These are phyloP conservation scores for Eucalyptus cloeziana DNA, from an alignment of 345 rosid genomes.

Conservation along the genomic window DNA sequence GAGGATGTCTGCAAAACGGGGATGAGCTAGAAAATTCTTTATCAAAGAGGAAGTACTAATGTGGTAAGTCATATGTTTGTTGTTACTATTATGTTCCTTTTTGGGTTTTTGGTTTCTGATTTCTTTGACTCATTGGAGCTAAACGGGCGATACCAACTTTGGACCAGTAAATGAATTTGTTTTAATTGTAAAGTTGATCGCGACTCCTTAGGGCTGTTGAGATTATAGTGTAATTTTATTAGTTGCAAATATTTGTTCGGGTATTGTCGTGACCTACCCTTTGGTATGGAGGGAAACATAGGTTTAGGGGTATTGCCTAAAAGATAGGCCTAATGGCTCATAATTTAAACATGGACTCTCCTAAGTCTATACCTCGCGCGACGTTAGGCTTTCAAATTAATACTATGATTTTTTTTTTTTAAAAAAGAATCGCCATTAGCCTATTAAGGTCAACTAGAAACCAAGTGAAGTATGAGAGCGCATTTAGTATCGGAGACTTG, in stretches of 20 bases:
- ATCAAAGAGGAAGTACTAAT: too few species aligned
- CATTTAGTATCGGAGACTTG: rapidly evolving
- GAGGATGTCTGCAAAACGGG: too few species aligned
- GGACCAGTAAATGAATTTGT: not conserved
- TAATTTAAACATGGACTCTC: too few species aligned
- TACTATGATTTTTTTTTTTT: too few species aligned
- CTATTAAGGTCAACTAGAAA: rapidly evolving
- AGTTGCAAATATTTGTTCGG: not conserved
- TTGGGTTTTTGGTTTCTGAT: not conserved
- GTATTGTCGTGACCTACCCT: not conserved
- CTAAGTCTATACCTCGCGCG: rapidly evolving
- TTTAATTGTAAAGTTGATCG: not conserved
- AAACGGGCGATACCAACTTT: not conserved
- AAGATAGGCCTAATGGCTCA: rapidly evolving
- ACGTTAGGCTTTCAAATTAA: too few species aligned
- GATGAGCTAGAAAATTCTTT: too few species aligned
- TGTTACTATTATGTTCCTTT: not conserved
- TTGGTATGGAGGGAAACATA: too few species aligned
- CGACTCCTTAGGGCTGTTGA: too few species aligned
- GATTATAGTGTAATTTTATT: too few species aligned
- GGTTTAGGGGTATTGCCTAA: too few species aligned
- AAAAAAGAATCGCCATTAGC: too few species aligned
- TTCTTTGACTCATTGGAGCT: not conserved
- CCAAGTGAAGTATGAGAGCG: rapidly evolving
- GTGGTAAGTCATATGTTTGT: too few species aligned